phyloP scores from a whole-genome alignment of 1,139 yeast genomes.

The Lipomyces yarrowii region DNA sequence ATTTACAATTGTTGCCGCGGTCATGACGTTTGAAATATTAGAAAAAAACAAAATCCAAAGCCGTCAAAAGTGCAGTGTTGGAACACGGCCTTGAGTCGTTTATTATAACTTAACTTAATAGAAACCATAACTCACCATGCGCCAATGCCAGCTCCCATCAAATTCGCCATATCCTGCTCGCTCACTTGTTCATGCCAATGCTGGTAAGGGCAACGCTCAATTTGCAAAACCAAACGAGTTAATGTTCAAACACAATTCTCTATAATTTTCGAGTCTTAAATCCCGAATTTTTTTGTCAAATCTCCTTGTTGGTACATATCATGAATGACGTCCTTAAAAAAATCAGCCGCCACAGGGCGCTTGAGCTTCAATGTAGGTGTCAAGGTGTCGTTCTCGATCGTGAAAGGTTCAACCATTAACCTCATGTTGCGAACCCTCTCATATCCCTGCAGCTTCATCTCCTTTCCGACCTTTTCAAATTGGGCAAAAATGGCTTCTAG shows the following conservation, averaged over 20 bases:
- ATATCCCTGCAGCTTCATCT: slow-evolving; percentile 50
- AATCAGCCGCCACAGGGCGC: slow-evolving; percentile 59
- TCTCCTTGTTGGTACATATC: slow-evolving; percentile 61
- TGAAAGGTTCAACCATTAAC: slow-evolving; percentile 67
- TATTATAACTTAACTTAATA: background rate
- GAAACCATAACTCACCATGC: background rate
- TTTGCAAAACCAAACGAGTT: background rate
- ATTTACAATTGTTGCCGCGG: too few relatives aligned
- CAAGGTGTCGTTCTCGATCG: slow-evolving; percentile 60
- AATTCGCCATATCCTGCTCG: background rate
- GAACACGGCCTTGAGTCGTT: too few relatives aligned
- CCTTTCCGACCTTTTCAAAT: slow-evolving; percentile 41
- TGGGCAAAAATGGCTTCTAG: slow-evolving; percentile 40
- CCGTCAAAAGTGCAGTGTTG: background rate
- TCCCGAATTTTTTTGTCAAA: background rate
- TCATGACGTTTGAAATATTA: background rate
- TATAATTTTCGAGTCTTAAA: background rate
- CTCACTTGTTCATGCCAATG: background rate
- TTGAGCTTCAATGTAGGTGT: slow-evolving; percentile 83
- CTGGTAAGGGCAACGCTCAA: background rate
- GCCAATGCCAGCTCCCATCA: background rate
- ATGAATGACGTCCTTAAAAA: slow-evolving; percentile 51
- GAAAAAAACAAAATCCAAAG: background rate
- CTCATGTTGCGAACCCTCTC: slow-evolving; percentile 66
- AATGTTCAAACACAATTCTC: background rate